Percentiles rank a stretch among this genome's conserved stretches.
phyloP scores from a whole-genome alignment of 1,284 basidiomycete genomes.

The Apiotrichum domesticum region DNA sequence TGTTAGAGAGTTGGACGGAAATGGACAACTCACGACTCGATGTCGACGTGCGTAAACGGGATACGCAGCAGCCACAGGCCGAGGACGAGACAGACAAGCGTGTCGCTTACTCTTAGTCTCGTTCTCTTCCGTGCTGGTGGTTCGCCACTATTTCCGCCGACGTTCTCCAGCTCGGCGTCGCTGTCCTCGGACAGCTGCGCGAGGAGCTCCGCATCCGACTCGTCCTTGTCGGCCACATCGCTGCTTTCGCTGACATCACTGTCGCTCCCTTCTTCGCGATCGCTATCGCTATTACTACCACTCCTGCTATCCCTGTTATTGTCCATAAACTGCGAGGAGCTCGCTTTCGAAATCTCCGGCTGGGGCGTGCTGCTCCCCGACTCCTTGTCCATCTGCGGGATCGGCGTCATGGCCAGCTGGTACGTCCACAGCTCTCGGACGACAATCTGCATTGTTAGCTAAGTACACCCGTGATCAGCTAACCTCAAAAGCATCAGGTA shows the following conservation, averaged over 20 bases:
- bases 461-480: slow-evolving; percentile 15
- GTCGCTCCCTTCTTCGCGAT: slow-evolving; percentile 28
- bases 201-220: slow-evolving; percentile 36
- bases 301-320: slow-evolving; percentile 10
- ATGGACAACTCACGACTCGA: slow-evolving; percentile 56
- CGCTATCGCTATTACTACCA: slow-evolving; percentile 16
- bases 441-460: slow-evolving; percentile 52
- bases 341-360: neutral
- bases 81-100: slow-evolving; percentile 52
- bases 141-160: neutral
- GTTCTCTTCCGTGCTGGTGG: no score
- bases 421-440: slow-evolving; percentile 77
- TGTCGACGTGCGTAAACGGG: slow-evolving; percentile 66
- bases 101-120: slow-evolving; percentile 1
- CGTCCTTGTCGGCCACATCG: neutral
- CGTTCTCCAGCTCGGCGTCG: slow-evolving; percentile 6
- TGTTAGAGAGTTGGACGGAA: neutral
- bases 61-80: slow-evolving; percentile 71
- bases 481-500: slow-evolving; percentile 76
- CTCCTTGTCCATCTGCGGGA: no score
- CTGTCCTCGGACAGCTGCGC: slow-evolving; percentile 7
- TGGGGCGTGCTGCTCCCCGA: no score
- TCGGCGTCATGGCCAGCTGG: slow-evolving; percentile 50
- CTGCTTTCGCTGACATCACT: slow-evolving; percentile 25
- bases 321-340: neutral